Evolutionary conservation across 2,329 filamentous ascomycete genomes (phyloP), one percentile per base, ranked within the genome.

Genomic region (Sarocladiaceae sp.): DNA sequence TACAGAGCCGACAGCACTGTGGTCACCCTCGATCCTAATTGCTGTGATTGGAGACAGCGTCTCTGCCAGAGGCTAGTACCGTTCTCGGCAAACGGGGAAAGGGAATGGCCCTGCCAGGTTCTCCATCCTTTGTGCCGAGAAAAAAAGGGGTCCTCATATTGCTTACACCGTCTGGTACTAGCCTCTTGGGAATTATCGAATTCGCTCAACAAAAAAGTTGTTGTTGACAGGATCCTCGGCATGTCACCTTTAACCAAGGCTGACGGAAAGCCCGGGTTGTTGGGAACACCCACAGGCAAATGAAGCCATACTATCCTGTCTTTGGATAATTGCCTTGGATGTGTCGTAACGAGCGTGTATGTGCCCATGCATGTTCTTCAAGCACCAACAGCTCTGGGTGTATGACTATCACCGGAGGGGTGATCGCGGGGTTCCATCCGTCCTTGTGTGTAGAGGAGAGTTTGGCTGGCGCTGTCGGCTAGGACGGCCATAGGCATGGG

Each of bases 121-220:
- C 26, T 20, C 44, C 44, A 48, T 48, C 44, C 28, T 33, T 33
- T 48, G 44, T 48, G 44, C 44, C 44, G 44, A 48, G 40, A 18
- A 48, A 33, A 48, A 31, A 26, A 46, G n/a, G 44, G 44, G 44
- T 48, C 44, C 40, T 22, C 3, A 20, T 22, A 42, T 22, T 22
- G 40, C 6, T 4, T 40, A 20, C 20, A 22, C 37, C 33, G 15
- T 36, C 33, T 40, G 12, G 40, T 26, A 44, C 40, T 44, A 48
- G 44, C 44, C 26, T 29, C 44, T 17, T 48, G 44, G 28, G 44
- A 31, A 33, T 6, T 33, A 48, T 29, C 23, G 26, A 25, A 33
- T 18, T 20, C 22, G n/a, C 44, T 42, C 37, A 42, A 42, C 37
- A 42, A 42, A 48, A 48, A 10, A 31, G n/a, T 48, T 48, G 44